Evolutionary conservation across 345 rosid genomes (phyloP), one percentile per base, ranked within the genome.

Genomic region (Euphorbia lathyris): DNA sequence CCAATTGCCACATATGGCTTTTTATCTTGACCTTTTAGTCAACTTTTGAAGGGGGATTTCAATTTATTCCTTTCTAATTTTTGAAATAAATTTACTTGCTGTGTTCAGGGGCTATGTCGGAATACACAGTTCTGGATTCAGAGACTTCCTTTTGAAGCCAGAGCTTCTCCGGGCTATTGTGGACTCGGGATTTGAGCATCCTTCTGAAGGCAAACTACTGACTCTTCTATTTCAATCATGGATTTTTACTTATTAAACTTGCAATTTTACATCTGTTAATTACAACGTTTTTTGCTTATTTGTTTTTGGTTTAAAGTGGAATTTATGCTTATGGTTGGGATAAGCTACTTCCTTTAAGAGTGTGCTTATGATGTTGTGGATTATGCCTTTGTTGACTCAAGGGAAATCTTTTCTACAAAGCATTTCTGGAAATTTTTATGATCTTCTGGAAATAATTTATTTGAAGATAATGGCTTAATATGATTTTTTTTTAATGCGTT

Each of bases 161-260:
- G 98, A 95, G 88, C 98, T 95, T 72, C 98, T 95, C 60, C 84
- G 98, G 25, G 92, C 99, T 7, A 95, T 95, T 57, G 98, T 92
- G 42, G 99, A 95, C 81, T 95, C 99, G 0, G 98, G 99, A 50
- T 95, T 95, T 84, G 98, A 95, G 89, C 99, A 92, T 81, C 99
- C 99, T 27, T 95, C 99, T 0, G 98, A 95, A 95, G 99, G 99
- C 84, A 84, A 80, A 38, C 26, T 16, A 17, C 36, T 56, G 25
- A 23, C 66, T 68, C 25, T 34, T 25, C 38, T 45, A 55, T 78
- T 56, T 2, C 42, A 51, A 0, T 63, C 40, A 23, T 56, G 14
- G 13, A 17, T 42, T 63, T 3, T 61, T 56, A 23, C 26, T 22
- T 8, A 55, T 9, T 11, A 10, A 66, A 42, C 58, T 47, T 29